Percentiles rank a stretch among this genome's conserved stretches.
Evolutionary conservation across 2,329 filamentous ascomycete genomes (phyloP).

Genomic region (Tolypocladium ovalisporum): DNA sequence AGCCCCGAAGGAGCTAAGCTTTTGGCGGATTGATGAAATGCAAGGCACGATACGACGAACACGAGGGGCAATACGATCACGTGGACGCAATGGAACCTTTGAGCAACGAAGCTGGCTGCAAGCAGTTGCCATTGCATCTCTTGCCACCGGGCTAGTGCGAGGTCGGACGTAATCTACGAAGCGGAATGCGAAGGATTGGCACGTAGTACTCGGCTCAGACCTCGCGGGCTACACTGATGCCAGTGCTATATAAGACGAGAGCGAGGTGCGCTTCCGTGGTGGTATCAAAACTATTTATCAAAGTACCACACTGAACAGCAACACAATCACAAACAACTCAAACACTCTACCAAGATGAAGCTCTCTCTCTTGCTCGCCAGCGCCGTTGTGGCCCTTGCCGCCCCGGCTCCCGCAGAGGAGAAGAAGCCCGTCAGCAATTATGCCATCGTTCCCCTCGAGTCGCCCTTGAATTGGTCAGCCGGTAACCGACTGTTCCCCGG

Average conservation of each 20-base stretch:
- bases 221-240: background rate
- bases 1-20: background rate
- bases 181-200: too few relatives aligned
- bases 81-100: background rate
- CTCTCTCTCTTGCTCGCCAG: background rate
- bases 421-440: background rate
- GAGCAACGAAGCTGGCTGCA: background rate
- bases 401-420: background rate
- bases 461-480: background rate
- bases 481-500: background rate
- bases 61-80: background rate
- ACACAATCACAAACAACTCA: background rate
- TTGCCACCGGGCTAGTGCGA: background rate
- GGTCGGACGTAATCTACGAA: background rate
- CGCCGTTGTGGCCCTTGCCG: background rate
- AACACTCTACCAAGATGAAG: background rate
- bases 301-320: background rate
- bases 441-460: background rate
- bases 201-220: background rate
- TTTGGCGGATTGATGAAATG: background rate
- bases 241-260: background rate
- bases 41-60: background rate
- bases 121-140: background rate
- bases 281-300: too few relatives aligned
- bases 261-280: background rate